These are phyloP conservation scores for Clarireedia monteithiana DNA, from an alignment of 2,329 filamentous ascomycete genomes.

Conservation along the genomic window DNA sequence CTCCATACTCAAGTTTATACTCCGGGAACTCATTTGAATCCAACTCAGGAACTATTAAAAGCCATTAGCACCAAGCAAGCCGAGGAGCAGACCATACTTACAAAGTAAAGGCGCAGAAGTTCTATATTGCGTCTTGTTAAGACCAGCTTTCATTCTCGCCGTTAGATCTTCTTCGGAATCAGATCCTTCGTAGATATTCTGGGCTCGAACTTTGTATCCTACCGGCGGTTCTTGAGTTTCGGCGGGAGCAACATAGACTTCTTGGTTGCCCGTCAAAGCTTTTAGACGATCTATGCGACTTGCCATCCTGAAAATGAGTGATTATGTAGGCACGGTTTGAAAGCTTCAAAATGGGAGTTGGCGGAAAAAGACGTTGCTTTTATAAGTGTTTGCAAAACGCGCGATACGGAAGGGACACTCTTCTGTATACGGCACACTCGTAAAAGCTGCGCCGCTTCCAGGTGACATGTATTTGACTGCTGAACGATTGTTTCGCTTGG, in stretches of 20 bases:
- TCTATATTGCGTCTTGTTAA: neutral
- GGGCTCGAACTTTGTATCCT: neutral
- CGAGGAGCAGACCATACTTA: neutral
- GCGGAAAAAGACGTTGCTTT: neutral
- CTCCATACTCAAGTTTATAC: constrained; percentile 16
- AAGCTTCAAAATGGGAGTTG: neutral
- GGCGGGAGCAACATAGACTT: neutral
- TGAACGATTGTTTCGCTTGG: too few relatives aligned
- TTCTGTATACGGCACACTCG: neutral
- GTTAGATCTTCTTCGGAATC: neutral
- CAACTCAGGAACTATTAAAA: neutral
- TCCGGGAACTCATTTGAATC: constrained; percentile 7
- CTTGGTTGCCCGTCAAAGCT: constrained; percentile 1
- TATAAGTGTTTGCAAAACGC: neutral
- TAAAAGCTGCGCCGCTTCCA: neutral
- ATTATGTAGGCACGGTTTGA: neutral
- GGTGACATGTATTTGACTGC: neutral
- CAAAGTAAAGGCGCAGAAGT: neutral
- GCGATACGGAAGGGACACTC: neutral
- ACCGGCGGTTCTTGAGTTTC: neutral
- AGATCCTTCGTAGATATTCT: constrained; percentile 3
- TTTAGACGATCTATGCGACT: neutral
- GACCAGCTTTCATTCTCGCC: neutral
- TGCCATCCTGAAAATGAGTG: neutral
- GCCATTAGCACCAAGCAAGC: neutral